A percentile compares a stretch with the other conserved stretches of the same genome.
phyloP scores from a whole-genome alignment of 768 basidiomycete genomes.

The Piloderma croceum region DNA sequence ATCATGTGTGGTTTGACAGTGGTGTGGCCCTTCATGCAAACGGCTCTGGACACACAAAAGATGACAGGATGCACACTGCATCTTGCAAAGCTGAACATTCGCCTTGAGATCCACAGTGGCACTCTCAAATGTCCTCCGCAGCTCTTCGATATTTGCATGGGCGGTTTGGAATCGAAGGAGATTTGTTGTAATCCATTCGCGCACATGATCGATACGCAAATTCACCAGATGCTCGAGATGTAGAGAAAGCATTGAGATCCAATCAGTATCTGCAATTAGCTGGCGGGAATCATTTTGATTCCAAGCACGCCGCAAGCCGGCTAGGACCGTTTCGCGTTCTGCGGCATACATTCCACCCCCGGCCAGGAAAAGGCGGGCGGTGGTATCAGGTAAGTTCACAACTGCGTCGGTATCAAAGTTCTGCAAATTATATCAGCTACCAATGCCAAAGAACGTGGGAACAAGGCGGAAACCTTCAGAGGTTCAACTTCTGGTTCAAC shows the following conservation, averaged over 20 bases:
- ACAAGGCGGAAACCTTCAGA: slow-evolving; percentile 37
- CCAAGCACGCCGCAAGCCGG: too few species aligned
- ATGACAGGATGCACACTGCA: slow-evolving; percentile 43
- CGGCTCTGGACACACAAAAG: slow-evolving; percentile 43
- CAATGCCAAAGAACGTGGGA: neutral
- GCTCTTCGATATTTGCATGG: slow-evolving; percentile 39
- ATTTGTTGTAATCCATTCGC: slow-evolving; percentile 47
- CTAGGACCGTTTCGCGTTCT: too few species aligned
- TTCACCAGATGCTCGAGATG: slow-evolving; percentile 38
- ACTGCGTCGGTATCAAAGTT: slow-evolving; percentile 46
- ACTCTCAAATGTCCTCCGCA: slow-evolving; percentile 40
- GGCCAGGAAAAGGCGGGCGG: slow-evolving; percentile 28
- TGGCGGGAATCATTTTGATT: too few species aligned
- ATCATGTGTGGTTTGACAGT: slow-evolving; percentile 45
- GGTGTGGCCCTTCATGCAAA: slow-evolving; percentile 41
- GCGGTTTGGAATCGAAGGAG: slow-evolving; percentile 38
- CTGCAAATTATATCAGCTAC: slow-evolving; percentile 21
- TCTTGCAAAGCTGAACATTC: slow-evolving; percentile 44
- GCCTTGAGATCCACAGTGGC: slow-evolving; percentile 40
- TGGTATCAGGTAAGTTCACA: slow-evolving; percentile 35
- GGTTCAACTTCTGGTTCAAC: slow-evolving; percentile 40
- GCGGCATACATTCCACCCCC: too few species aligned
- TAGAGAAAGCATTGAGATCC: slow-evolving; percentile 32
- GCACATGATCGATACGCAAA: slow-evolving; percentile 41
- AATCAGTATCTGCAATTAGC: slow-evolving; percentile 35